These are phyloP conservation scores for Chiua virens DNA, from an alignment of 768 basidiomycete species.

Conservation along the genomic window DNA sequence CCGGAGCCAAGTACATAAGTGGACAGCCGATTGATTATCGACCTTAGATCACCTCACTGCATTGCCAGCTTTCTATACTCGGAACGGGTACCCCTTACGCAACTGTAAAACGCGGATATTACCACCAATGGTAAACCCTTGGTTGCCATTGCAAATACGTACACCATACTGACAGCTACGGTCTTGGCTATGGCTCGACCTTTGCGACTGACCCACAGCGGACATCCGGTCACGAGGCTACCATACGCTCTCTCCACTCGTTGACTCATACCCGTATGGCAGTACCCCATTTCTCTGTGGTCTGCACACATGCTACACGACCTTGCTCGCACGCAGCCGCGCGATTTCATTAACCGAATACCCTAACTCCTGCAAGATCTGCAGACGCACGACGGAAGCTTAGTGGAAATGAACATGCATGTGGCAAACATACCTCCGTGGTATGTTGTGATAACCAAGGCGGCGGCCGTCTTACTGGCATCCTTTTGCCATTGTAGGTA, in stretches of 20 bases:
- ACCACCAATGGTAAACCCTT: conserved; percentile 24
- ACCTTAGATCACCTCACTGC: conserved; percentile 27
- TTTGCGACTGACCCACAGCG: conserved; percentile 27
- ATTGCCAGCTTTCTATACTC: conserved; percentile 23
- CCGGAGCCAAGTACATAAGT: conserved; percentile 30
- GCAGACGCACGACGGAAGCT: conserved; percentile 6
- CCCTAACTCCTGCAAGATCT: conserved; percentile 46
- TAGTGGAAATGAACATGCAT: background rate
- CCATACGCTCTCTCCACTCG: conserved; percentile 1
- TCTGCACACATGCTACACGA: conserved; percentile 34
- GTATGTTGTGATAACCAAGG: conserved; percentile 90
- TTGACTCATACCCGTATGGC: conserved; percentile 1
- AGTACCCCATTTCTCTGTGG: conserved; percentile 18
- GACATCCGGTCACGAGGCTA: conserved; percentile 21
- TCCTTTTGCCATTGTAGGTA: conserved; percentile 75
- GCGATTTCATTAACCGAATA: conserved; percentile 41
- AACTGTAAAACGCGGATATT: conserved; percentile 8
- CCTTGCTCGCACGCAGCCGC: conserved; percentile 42
- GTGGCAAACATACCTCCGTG: conserved; percentile 50
- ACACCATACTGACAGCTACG: conserved; percentile 22
- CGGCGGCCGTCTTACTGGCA: conserved; percentile 72
- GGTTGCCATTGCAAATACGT: conserved; percentile 22
- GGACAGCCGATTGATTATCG: conserved; percentile 33
- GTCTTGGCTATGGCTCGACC: conserved; percentile 6
- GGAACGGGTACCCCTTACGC: conserved; percentile 3